These are phyloP conservation scores for Candida morakotiae DNA, from an alignment of 805 yeast species.

Conservation along the genomic window DNA sequence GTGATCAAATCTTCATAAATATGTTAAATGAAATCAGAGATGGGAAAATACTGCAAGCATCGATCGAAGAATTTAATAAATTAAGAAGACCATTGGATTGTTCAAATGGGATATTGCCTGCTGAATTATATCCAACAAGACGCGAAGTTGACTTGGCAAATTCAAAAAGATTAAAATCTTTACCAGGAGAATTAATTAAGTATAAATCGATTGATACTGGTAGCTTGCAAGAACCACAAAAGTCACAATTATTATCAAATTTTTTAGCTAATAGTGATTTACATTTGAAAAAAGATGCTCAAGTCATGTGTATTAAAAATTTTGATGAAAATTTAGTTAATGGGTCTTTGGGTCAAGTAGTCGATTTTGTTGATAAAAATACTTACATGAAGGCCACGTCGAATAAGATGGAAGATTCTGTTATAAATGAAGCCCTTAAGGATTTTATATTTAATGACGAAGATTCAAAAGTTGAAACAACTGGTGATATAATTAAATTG, in stretches of 20 bases:
- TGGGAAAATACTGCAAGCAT: constrained; percentile 51
- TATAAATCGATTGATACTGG: constrained; percentile 60
- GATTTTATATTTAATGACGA: constrained; percentile 15
- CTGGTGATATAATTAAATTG: not conserved
- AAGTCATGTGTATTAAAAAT: constrained; percentile 80
- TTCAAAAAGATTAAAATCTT: constrained; percentile 37
- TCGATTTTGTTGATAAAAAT: constrained; percentile 47
- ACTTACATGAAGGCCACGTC: constrained; percentile 25
- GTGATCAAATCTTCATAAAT: constrained; percentile 62
- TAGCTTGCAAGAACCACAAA: constrained; percentile 34
- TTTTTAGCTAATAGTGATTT: constrained; percentile 60
- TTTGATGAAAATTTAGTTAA: constrained; percentile 69
- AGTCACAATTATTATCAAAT: constrained; percentile 45
- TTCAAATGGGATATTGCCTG: constrained; percentile 62
- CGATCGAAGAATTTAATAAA: constrained; percentile 46
- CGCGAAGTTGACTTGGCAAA: constrained; percentile 70
- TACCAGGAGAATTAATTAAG: constrained; percentile 41
- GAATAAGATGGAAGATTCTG: constrained; percentile 1
- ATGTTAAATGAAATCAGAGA: constrained; percentile 75
- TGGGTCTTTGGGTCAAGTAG: constrained; percentile 71
- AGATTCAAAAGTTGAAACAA: not conserved
- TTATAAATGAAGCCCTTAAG: not conserved
- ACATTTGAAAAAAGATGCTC: constrained; percentile 64
- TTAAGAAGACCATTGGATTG: constrained; percentile 49
- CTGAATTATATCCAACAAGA: constrained; percentile 72